Conservation (phyloP, 257 asterid species). For the Lycium ferocissimum region DNA sequence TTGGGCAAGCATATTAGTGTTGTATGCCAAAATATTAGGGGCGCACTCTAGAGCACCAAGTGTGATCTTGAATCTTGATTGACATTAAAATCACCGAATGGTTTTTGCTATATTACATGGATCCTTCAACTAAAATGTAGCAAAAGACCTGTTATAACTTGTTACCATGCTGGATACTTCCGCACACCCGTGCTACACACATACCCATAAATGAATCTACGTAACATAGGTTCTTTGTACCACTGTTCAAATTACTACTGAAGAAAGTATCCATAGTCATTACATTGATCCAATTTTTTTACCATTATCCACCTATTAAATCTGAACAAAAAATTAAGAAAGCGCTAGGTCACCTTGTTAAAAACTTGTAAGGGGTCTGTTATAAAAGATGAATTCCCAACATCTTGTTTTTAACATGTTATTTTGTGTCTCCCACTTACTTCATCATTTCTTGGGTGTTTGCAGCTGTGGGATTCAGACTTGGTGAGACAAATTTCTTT, state of each 20-base stretch:
- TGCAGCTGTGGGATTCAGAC: conserved; percentile 81
- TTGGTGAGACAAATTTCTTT: conserved; percentile 66
- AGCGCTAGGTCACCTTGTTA: neutral
- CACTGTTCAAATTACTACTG: neutral
- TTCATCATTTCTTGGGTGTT: conserved; percentile 21
- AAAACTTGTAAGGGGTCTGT: neutral
- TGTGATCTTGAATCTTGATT: neutral
- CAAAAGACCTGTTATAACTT: neutral
- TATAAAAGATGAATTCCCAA: conserved; percentile 2
- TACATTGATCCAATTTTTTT: neutral
- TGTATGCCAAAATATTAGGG: neutral
- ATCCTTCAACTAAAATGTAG: neutral
- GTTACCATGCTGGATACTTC: neutral
- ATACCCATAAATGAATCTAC: neutral
- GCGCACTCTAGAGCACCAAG: neutral
- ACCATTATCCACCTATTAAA: neutral
- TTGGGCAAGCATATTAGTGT: neutral
- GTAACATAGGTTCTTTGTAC: neutral
- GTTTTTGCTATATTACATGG: neutral
- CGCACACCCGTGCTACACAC: neutral
- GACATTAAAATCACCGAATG: neutral
- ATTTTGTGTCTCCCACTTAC: conserved; percentile 21
- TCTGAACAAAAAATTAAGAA: neutral
- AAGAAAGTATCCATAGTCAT: neutral
- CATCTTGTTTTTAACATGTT: conserved; percentile 14